A percentile compares a stretch with the other conserved stretches of the same genome.
Evolutionary conservation across 768 basidiomycete genomes (phyloP).

Genomic region (Phanerochaete carnosa): DNA sequence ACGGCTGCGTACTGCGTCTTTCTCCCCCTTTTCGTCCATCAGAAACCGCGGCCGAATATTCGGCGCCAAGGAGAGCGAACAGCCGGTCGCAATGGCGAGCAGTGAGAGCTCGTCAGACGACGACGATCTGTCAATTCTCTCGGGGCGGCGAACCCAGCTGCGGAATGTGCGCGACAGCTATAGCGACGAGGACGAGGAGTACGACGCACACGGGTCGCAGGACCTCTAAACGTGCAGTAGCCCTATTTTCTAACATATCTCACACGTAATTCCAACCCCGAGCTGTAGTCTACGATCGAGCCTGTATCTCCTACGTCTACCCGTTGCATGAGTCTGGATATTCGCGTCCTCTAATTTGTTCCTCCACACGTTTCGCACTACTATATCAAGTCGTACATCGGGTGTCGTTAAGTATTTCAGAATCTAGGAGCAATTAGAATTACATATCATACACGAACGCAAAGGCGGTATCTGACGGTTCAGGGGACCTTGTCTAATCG

Average conservation of each 20-base stretch:
- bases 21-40: slow-evolving; percentile 22
- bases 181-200: slow-evolving; percentile 2
- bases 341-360: not conserved
- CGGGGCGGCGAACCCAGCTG: slow-evolving; percentile 6
- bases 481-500: not conserved
- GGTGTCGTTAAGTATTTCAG: not conserved
- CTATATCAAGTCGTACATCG: not conserved
- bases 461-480: not conserved
- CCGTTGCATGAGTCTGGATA: not conserved
- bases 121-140: slow-evolving; percentile 23
- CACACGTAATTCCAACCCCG: too few relatives aligned
- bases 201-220: not conserved
- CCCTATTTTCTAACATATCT: not conserved
- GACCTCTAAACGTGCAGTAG: not conserved
- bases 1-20: slow-evolving; percentile 22
- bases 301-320: not conserved
- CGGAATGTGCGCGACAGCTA: not conserved
- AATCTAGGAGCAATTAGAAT: not conserved
- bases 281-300: not conserved
- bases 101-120: slow-evolving; percentile 26
- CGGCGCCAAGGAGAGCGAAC: not conserved
- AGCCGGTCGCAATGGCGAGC: slow-evolving; percentile 16
- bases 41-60: slow-evolving; percentile 15
- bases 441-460: not conserved
- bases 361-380: not conserved